Evolutionary conservation across 257 asterid species (phyloP), one percentile per base, ranked within the genome.

Genomic region (Lycium ferocissimum): DNA sequence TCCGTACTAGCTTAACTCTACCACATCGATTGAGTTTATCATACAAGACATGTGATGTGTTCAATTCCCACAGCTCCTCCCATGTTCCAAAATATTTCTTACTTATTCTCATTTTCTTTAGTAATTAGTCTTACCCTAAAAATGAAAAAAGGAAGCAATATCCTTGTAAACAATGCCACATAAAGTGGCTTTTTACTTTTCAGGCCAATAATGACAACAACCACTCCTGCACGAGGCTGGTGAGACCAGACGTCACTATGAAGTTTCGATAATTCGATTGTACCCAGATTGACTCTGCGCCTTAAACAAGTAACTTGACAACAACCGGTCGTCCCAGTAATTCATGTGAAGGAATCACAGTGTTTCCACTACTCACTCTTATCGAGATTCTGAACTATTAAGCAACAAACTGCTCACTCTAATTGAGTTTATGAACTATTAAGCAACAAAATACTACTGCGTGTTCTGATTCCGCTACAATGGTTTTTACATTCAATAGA

Each of bases 391-490:
- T 49, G 10, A 45, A 73, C n/a, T 12, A 73, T 15, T n/a, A 73
- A 75, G 45, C n/a, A 75, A 75, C 62, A 40, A 71, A 38, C 33
- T 11, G 9, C n/a, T 49, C 7, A 47, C 7, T 20, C 61, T 70
- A 15, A 70, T 70, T 75, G 81, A 47, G 20, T 47, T 22, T 18
- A 1, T 49, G 10, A 45, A 73, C n/a, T 12, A 73, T 15, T n/a
- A 73, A 75, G 45, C n/a, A 75, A 75, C 62, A 40, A 71, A 38
- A 71, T 71, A 17, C 56, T 9, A 71, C 56, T 71, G 79, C 40
- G 56, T 18, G 33, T 76, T 51, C 47, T 51, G 47, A 26, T 26
- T 35, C 47, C 11, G 26, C 47, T 26, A 26, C 6, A 12, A 5
- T 49, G 26, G 8, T 51, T 37, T 76, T 26, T 26, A 26, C 82